Conservation (phyloP, 2,329 filamentous ascomycete species). For the Trichoderma atrobrunneum region DNA sequence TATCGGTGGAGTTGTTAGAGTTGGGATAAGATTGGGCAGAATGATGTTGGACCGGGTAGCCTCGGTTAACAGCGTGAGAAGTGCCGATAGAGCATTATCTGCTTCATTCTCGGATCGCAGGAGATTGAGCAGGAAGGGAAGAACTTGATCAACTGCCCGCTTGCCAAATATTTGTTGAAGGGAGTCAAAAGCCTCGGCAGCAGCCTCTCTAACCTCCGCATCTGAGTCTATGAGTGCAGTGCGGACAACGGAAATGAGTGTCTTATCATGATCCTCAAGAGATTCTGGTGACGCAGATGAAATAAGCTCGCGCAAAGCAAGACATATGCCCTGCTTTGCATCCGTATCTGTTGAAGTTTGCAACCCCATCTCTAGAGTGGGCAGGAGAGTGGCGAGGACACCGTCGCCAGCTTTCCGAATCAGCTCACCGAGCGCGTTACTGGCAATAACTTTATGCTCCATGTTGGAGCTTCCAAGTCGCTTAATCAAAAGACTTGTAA, state of each 20-base stretch:
- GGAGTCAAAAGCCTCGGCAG: constrained; percentile 94
- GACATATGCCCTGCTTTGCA: constrained; percentile 94
- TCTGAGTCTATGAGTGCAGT: constrained; percentile 89
- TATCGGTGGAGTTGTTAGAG: constrained; percentile 84
- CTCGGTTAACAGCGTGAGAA: constrained; percentile 92
- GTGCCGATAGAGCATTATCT: constrained; percentile 85
- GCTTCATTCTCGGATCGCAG: constrained; percentile 82
- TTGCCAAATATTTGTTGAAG: constrained; percentile 93
- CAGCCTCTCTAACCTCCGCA: constrained; percentile 86
- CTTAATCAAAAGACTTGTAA: constrained; percentile 91
- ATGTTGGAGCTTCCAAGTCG: constrained; percentile 93
- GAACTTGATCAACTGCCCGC: constrained; percentile 88
- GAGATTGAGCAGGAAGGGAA: constrained; percentile 88
- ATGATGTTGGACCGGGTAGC: constrained; percentile 94
- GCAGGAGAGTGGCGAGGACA: constrained; percentile 81
- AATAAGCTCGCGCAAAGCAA: constrained; percentile 91
- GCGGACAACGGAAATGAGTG: constrained; percentile 88
- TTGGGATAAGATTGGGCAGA: constrained; percentile 91
- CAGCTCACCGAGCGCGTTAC: constrained; percentile 92
- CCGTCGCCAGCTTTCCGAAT: constrained; percentile 96
- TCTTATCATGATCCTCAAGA: constrained; percentile 92
- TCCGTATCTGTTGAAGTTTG: constrained; percentile 86
- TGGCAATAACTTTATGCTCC: constrained; percentile 98
- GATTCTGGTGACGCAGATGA: constrained; percentile 83
- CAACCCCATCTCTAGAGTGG: constrained; percentile 88